These are phyloP conservation scores for Naganishia vishniacii DNA, from an alignment of 768 basidiomycete genomes.

Conservation along the genomic window DNA sequence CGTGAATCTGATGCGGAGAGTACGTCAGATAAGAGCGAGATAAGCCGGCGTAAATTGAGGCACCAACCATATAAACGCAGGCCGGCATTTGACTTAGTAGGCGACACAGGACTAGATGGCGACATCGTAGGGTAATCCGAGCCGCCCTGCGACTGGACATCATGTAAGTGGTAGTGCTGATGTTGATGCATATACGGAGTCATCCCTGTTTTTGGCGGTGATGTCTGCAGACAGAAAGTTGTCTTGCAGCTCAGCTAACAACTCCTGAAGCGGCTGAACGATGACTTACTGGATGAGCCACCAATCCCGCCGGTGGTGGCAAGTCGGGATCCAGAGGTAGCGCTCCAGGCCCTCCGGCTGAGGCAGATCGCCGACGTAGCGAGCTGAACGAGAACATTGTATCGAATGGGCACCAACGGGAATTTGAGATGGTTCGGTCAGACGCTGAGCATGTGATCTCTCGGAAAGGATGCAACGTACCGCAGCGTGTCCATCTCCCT, in stretches of 20 bases:
- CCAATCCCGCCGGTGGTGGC: slow-evolving; percentile 57
- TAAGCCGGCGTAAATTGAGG: no score
- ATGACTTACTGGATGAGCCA: slow-evolving; percentile 42
- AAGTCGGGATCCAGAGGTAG: slow-evolving; percentile 87
- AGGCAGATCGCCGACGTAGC: slow-evolving; percentile 70
- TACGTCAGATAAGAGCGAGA: no score
- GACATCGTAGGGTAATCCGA: background rate
- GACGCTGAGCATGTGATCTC: no score
- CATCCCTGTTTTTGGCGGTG: slow-evolving; percentile 30
- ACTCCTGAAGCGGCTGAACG: no score
- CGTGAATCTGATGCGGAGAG: no score
- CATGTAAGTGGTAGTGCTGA: slow-evolving; percentile 7
- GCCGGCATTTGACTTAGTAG: slow-evolving; percentile 30
- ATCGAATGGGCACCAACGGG: no score
- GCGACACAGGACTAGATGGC: slow-evolving; percentile 30
- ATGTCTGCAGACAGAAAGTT: slow-evolving; percentile 41
- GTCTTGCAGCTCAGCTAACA: no score
- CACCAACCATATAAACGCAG: slow-evolving; percentile 25
- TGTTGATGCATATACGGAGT: slow-evolving; percentile 11
- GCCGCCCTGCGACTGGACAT: slow-evolving; percentile 18
- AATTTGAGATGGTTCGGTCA: no score
- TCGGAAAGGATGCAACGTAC: slow-evolving; percentile 34
- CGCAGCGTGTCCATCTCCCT: slow-evolving; percentile 42
- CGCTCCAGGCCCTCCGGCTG: slow-evolving; percentile 67
- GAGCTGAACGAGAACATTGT: slow-evolving; percentile 32